These are phyloP conservation scores for Penicillium paneum DNA, from an alignment of 2,329 filamentous ascomycete genomes.

Conservation along the genomic window DNA sequence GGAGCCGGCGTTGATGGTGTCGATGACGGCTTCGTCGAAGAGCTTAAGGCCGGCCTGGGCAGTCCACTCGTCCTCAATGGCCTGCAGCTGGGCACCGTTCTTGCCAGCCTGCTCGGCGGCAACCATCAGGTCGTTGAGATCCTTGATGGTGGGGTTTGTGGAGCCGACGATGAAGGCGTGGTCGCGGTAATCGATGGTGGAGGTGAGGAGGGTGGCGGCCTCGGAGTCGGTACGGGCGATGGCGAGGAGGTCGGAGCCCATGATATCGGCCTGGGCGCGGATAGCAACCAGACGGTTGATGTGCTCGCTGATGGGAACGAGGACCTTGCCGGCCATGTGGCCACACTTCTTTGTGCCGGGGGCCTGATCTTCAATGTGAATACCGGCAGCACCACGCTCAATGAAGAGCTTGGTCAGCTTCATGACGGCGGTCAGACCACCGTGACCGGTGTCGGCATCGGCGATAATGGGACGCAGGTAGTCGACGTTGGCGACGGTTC, in stretches of 20 bases:
- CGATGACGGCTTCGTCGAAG: slow-evolving; percentile 85
- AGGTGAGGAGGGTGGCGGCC: slow-evolving; percentile 94
- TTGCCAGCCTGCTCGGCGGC: slow-evolving; percentile 81
- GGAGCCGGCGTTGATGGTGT: slow-evolving; percentile 69
- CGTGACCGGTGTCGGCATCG: slow-evolving; percentile 95
- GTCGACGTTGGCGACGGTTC: slow-evolving; percentile 75
- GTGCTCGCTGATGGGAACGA: slow-evolving; percentile 95
- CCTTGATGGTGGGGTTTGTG: slow-evolving; percentile 80
- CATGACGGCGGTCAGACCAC: slow-evolving; percentile 97
- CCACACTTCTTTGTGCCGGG: slow-evolving; percentile 99
- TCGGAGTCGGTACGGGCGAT: slow-evolving; percentile 96
- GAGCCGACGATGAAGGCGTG: slow-evolving; percentile 87
- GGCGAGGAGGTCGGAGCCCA: slow-evolving; percentile 87
- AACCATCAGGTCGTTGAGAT: slow-evolving; percentile 87
- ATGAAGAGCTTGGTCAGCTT: slow-evolving; percentile 98
- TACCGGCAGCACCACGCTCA: slow-evolving; percentile 93
- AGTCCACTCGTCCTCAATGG: slow-evolving; percentile 87
- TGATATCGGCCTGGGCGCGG: slow-evolving; percentile 95
- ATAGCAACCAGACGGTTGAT: slow-evolving; percentile 97
- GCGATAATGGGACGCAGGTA: slow-evolving; percentile 95
- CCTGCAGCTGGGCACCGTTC: slow-evolving; percentile 74
- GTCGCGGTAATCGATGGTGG: slow-evolving; percentile 92
- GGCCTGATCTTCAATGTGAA: slow-evolving; percentile 98
- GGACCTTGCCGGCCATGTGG: slow-evolving; percentile 97
- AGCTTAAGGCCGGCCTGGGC: slow-evolving; percentile 75